phyloP scores from a whole-genome alignment of 2,329 filamentous ascomycete genomes.

The Aureobasidium pullulans region DNA sequence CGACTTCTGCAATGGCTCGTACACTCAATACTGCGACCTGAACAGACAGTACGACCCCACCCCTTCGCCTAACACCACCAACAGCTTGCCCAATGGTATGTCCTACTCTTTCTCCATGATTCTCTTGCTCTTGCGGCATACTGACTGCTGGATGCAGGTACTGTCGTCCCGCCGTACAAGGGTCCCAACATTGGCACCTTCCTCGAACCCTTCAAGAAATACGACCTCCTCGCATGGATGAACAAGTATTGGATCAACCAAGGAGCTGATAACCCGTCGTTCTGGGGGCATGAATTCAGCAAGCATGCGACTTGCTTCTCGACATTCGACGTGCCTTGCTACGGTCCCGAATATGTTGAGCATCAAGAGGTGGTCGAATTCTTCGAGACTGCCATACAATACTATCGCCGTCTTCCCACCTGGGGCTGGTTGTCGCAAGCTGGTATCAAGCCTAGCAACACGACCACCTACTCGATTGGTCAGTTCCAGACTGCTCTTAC shows the following conservation, averaged over 20 bases:
- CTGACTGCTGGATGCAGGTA: constrained; percentile 21
- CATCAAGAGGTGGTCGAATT: constrained; percentile 57
- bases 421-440: constrained; percentile 51
- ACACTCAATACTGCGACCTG: constrained; percentile 61
- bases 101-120: constrained; percentile 14
- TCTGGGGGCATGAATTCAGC: constrained; percentile 62
- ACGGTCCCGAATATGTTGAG: constrained; percentile 49
- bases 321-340: constrained; percentile 59
- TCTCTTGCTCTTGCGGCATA: neutral
- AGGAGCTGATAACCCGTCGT: constrained; percentile 47
- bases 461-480: constrained; percentile 47
- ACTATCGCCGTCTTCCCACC: constrained; percentile 53
- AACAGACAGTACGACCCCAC: constrained; percentile 56
- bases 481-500: constrained; percentile 47
- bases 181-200: constrained; percentile 53
- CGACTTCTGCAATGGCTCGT: constrained; percentile 49
- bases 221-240: constrained; percentile 58
- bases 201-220: constrained; percentile 50
- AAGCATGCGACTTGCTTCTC: constrained; percentile 63
- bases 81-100: constrained; percentile 44
- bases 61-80: constrained; percentile 55
- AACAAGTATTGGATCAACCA: constrained; percentile 58
- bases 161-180: constrained; percentile 49
- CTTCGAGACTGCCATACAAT: constrained; percentile 53
- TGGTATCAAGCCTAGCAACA: constrained; percentile 52